A percentile compares a stretch with the other conserved stretches of the same genome.
Evolutionary conservation across 106 monocot species (phyloP).

Genomic region (Xerophyta viscosa): DNA sequence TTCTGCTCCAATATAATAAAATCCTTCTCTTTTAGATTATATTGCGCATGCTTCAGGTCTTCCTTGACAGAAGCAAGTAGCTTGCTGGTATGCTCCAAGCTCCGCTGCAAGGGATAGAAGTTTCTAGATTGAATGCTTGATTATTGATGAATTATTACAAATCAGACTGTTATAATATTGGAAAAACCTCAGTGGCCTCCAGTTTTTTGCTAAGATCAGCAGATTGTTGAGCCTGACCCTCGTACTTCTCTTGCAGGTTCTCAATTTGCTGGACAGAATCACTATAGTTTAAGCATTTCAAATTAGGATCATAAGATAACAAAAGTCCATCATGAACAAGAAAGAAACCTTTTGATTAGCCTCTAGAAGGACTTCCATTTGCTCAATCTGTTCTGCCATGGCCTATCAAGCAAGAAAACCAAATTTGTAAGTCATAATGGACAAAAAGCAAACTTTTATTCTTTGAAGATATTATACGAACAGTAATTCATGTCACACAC

Average conservation of each 20-base stretch:
- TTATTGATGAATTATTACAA: neutral
- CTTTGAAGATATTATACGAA: neutral
- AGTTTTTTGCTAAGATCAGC: conserved; percentile 62
- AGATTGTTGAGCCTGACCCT: conserved; percentile 43
- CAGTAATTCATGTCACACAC: neutral
- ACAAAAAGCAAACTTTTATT: neutral
- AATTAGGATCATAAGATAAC: neutral
- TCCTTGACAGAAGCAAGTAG: conserved; percentile 48
- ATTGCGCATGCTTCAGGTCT: conserved; percentile 69
- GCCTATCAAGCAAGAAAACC: conserved; percentile 30
- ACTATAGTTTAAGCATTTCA: neutral
- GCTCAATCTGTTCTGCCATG: conserved; percentile 85
- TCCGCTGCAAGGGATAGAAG: conserved; percentile 37
- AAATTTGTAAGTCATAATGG: neutral
- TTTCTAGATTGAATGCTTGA: too few relatives aligned
- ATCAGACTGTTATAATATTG: neutral
- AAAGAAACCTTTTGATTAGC: conserved; percentile 61
- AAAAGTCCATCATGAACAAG: neutral
- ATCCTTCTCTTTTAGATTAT: conserved; percentile 70
- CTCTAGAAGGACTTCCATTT: conserved; percentile 55
- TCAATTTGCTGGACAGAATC: conserved; percentile 51
- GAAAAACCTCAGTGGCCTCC: conserved; percentile 62
- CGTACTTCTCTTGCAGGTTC: conserved; percentile 60
- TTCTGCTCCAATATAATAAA: conserved; percentile 79
- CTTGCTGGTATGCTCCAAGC: conserved; percentile 66